phyloP scores from a whole-genome alignment of 345 rosid genomes.

The Gossypioides kirkii region DNA sequence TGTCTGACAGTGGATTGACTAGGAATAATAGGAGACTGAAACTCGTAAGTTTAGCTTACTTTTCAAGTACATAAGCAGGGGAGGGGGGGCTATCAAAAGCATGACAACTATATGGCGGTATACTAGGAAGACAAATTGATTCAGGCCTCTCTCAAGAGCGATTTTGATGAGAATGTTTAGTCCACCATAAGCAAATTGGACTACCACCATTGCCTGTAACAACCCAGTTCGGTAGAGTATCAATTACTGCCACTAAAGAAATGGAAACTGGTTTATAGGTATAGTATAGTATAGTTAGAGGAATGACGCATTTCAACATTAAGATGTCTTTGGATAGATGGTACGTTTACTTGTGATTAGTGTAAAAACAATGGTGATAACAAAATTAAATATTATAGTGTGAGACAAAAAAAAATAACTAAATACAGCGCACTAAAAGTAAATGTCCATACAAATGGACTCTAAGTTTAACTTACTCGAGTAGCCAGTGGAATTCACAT shows the following conservation, averaged over 20 bases:
- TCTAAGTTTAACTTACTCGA: neutral
- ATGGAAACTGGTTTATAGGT: neutral
- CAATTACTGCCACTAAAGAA: neutral
- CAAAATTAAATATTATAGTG: too few relatives aligned
- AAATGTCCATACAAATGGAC: too few relatives aligned
- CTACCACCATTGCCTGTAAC: constrained; percentile 30
- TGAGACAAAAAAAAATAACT: too few relatives aligned
- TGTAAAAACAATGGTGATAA: too few relatives aligned
- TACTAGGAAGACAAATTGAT: constrained; percentile 36
- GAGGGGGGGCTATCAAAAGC: constrained; percentile 35
- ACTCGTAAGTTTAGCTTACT: constrained; percentile 14
- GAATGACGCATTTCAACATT: neutral
- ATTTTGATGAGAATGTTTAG: constrained; percentile 41
- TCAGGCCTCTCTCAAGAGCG: constrained; percentile 31
- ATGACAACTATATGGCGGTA: constrained; percentile 36
- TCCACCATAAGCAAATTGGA: constrained; percentile 34
- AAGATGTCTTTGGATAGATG: too few relatives aligned
- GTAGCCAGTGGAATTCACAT: constrained; percentile 11
- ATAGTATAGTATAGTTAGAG: neutral
- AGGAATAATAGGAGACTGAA: neutral
- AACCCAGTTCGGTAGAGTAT: constrained; percentile 20
- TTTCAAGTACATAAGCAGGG: constrained; percentile 40
- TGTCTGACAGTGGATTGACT: too few relatives aligned
- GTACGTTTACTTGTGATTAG: too few relatives aligned
- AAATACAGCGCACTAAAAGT: too few relatives aligned